These are phyloP conservation scores for Candida ascalaphidarum DNA, from an alignment of 805 yeast species.

Conservation along the genomic window DNA sequence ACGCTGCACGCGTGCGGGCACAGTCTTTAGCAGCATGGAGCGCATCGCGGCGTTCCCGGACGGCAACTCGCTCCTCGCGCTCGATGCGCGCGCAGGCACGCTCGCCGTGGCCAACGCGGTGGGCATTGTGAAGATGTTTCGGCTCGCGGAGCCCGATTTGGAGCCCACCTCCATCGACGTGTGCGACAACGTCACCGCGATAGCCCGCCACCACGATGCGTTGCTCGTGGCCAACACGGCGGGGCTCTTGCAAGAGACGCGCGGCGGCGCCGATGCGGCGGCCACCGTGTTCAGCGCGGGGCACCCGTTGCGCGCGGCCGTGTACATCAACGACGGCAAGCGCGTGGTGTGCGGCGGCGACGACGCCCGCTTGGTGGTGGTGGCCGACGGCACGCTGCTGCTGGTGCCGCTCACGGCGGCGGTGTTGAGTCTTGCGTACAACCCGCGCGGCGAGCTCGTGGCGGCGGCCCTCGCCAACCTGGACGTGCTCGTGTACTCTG, in stretches of 20 bases:
- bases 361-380: conserved; percentile 45
- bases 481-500: conserved; percentile 44
- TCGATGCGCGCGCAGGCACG: conserved; percentile 13
- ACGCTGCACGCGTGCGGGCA: no score
- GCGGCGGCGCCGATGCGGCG: conserved; percentile 18
- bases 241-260: conserved; percentile 37
- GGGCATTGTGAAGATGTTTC: conserved; percentile 46
- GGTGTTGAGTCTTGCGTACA: conserved; percentile 47
- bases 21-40: no score
- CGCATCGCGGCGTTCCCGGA: conserved; percentile 30
- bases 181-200: conserved; percentile 35
- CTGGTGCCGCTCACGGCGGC: conserved; percentile 42
- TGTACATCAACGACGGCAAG: conserved; percentile 54
- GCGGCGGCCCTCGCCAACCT: conserved; percentile 57
- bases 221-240: conserved; percentile 27
- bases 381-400: conserved; percentile 28
- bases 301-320: conserved; percentile 42
- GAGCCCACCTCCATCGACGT: conserved; percentile 57
- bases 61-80: conserved; percentile 28
- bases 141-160: conserved; percentile 37
- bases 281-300: conserved; percentile 37
- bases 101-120: conserved; percentile 45
- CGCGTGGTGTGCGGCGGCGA: conserved; percentile 59
- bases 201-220: conserved; percentile 15
- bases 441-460: conserved; percentile 45